Evolutionary conservation across 768 basidiomycete genomes (phyloP).

Genomic region (Leucosporidium scottii): DNA sequence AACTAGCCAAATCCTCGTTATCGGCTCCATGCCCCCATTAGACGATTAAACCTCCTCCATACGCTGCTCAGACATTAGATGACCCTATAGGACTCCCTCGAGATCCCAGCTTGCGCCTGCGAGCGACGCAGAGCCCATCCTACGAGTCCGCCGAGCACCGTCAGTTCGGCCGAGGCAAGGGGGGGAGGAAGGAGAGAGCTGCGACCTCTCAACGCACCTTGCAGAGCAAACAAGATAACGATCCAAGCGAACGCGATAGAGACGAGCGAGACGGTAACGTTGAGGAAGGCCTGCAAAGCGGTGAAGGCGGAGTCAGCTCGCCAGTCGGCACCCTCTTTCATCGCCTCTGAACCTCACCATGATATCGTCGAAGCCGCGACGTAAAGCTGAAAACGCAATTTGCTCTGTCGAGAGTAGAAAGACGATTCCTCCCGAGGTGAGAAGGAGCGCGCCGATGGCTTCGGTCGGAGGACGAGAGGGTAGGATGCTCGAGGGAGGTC

Average conservation of each 20-base stretch:
- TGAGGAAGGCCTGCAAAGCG: constrained; percentile 45
- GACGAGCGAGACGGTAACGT: constrained; percentile 74
- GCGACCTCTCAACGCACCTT: constrained; percentile 53
- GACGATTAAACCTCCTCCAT: too few relatives aligned
- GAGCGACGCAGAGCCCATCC: constrained; percentile 1
- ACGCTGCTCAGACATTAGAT: too few relatives aligned
- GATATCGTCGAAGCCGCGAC: constrained; percentile 68
- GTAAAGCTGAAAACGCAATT: constrained; percentile 74
- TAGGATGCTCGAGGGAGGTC: constrained; percentile 27
- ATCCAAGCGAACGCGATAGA: constrained; percentile 83
- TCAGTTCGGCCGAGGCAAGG: not conserved
- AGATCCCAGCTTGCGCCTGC: not conserved
- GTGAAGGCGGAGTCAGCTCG: too few relatives aligned
- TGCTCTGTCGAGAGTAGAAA: constrained; percentile 82
- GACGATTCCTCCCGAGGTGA: constrained; percentile 70
- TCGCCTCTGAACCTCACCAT: constrained; percentile 41
- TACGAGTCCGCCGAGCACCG: not conserved
- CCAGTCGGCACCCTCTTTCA: too few relatives aligned
- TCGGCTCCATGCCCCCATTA: too few relatives aligned
- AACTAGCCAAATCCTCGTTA: too few relatives aligned
- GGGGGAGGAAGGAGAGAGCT: too few relatives aligned
- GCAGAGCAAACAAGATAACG: constrained; percentile 64
- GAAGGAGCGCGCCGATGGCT: constrained; percentile 74
- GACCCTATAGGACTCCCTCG: too few relatives aligned
- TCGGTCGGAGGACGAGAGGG: constrained; percentile 93